Conservation (phyloP, 805 yeast species). For the Saccharomycopsis sp. region DNA sequence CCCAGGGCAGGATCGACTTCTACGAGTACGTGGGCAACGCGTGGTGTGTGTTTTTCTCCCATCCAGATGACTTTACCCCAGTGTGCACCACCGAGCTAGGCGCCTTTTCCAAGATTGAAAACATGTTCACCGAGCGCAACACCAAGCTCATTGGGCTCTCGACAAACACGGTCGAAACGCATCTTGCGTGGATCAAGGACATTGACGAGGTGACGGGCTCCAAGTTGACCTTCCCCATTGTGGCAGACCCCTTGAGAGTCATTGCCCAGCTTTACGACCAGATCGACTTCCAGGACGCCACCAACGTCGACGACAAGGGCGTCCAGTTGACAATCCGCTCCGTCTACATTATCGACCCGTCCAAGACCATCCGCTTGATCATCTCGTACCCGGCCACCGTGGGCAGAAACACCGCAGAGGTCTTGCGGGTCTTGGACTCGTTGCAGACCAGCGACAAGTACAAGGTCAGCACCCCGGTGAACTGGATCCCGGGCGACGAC, state of each 20-base stretch:
- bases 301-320: constrained; percentile 56
- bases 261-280: constrained; percentile 57
- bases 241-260: constrained; percentile 56
- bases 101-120: constrained; percentile 63
- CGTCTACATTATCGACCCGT: constrained; percentile 63
- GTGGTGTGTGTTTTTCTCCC: constrained; percentile 64
- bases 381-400: constrained; percentile 66
- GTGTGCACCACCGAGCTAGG: constrained; percentile 75
- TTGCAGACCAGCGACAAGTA: constrained; percentile 54
- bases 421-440: constrained; percentile 60
- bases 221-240: constrained; percentile 52
- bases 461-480: constrained; percentile 60
- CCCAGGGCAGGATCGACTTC: constrained; percentile 54
- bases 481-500: constrained; percentile 69
- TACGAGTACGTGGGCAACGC: constrained; percentile 49
- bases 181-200: constrained; percentile 61
- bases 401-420: constrained; percentile 71
- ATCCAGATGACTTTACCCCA: constrained; percentile 74
- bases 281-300: constrained; percentile 63
- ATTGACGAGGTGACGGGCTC: constrained; percentile 60
- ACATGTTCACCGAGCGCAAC: constrained; percentile 56
- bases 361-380: constrained; percentile 50
- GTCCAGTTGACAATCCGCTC: constrained; percentile 62
- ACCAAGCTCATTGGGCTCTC: constrained; percentile 62
- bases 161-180: constrained; percentile 54